Conservation (phyloP, 495 filamentous ascomycete genomes). For the Neurospora sp. region DNA sequence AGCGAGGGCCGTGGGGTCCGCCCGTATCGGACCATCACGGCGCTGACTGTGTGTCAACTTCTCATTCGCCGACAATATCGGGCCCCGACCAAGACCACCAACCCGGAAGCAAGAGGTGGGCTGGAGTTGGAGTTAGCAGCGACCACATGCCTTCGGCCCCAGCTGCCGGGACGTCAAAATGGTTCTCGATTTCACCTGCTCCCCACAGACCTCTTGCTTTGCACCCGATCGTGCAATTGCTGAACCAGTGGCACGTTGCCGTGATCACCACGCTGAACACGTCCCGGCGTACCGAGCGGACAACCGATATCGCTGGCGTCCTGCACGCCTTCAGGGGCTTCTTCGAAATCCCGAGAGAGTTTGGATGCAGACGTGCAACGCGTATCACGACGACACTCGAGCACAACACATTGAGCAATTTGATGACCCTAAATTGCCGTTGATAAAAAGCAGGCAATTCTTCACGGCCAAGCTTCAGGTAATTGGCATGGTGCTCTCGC, state of each 20-base stretch:
- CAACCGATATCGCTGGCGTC: constrained; percentile 15
- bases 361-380: not conserved
- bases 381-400: not conserved
- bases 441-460: not conserved
- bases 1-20: constrained; percentile 3
- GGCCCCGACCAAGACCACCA: constrained; percentile 10
- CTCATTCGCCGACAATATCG: constrained; percentile 18
- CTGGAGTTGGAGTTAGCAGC: not conserved
- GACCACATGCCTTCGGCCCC: not conserved
- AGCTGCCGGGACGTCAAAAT: not conserved
- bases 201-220: not conserved
- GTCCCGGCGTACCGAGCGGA: not conserved
- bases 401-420: not conserved
- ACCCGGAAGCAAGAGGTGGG: constrained; percentile 1
- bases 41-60: constrained; percentile 24
- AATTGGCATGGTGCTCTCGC: not conserved
- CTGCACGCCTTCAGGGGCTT: constrained; percentile 4
- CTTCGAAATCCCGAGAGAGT: constrained; percentile 1
- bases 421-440: not conserved
- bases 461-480: not conserved
- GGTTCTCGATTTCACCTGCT: constrained; percentile 6
- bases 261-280: not conserved
- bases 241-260: constrained; percentile 5
- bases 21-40: constrained; percentile 13
- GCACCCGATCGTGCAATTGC: constrained; percentile 5